phyloP scores from a whole-genome alignment of 495 filamentous ascomycete genomes.

The Lasiosphaeris hirsuta region DNA sequence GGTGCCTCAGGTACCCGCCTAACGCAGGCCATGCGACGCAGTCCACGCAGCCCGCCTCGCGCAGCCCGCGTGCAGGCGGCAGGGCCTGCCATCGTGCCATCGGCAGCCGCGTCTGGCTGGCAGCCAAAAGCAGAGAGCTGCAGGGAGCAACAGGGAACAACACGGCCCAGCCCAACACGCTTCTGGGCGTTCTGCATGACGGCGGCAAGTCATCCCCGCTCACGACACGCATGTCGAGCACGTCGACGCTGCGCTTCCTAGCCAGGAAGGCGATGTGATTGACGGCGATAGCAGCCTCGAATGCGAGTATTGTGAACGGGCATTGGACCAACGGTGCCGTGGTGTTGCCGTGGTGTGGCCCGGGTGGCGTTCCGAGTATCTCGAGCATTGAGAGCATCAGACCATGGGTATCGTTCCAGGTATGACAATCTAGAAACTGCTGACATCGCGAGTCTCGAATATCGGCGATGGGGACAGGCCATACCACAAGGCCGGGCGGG shows the following conservation, averaged over 20 bases:
- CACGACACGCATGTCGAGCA: conserved; percentile 3
- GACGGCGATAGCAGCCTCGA: neutral
- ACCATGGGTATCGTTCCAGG: no score
- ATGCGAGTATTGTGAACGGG: no score
- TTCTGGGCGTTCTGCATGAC: conserved; percentile 3
- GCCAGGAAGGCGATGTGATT: no score
- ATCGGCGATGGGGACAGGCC: no score
- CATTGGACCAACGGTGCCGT: no score
- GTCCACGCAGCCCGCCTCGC: neutral
- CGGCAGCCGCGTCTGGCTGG: conserved; percentile 12
- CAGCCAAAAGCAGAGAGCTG: conserved; percentile 7
- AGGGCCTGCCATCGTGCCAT: neutral
- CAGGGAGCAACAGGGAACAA: neutral
- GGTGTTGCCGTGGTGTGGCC: no score
- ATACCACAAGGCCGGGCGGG: no score
- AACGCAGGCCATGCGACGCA: conserved; percentile 2
- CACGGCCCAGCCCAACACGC: conserved; percentile 8
- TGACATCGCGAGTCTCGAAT: no score
- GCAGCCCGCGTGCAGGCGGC: neutral
- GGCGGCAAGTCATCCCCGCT: conserved; percentile 15
- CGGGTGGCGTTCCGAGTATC: no score
- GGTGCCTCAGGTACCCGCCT: conserved; percentile 7
- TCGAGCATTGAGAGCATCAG: no score
- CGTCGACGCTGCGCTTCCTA: no score
- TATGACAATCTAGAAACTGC: no score